Evolutionary conservation across 768 basidiomycete genomes (phyloP), one percentile per base, ranked within the genome.

Genomic region (Erythrobasidium yunnanense): DNA sequence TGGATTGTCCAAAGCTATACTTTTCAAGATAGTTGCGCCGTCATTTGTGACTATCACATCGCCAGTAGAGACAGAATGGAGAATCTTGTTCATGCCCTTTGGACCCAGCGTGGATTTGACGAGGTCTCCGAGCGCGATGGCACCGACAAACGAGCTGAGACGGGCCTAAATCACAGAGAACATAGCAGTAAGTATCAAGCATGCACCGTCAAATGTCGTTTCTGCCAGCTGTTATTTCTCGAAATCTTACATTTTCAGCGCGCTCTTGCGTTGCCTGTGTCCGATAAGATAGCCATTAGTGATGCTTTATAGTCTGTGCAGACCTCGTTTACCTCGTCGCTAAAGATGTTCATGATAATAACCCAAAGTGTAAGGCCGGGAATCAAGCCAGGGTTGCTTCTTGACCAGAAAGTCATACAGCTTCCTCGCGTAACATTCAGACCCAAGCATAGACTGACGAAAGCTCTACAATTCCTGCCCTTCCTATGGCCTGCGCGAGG

Each of bases 61-160:
- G 4, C 90, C 90, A 0, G 86, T 83, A 33, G 52, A 35, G 38
- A 66, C 1, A 90, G 47, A 92, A 77, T 92, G 93, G 17, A 99
- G 83, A 69, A 99, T 97, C 80, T 97, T 97, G 84, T 96, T 97
- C 93, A 97, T 99, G 62, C 95, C 95, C 77, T 99, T 97, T 23
- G 95, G 95, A 7, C 95, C 95, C 1, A 99, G 82, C 6, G 95
- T 99, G 0, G 91, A 93, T 79, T 97, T 97, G 73, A 99, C 93
- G 70, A 99, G 84, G 79, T 99, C 95, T 46, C 95, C 95, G 33
- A 99, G 82, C 0, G 95, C 95, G 71, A 95, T 84, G 4, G 95
- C 93, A 33, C 95, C 95, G 60, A 99, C 88, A 77, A 99, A 99
- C 2, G 90, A 93, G 2, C 91, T 91, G 70, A 99, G 85, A 77